Evolutionary conservation across 495 filamentous ascomycete species (phyloP), one percentile per base, ranked within the genome.

Genomic region (Darksidea phi): DNA sequence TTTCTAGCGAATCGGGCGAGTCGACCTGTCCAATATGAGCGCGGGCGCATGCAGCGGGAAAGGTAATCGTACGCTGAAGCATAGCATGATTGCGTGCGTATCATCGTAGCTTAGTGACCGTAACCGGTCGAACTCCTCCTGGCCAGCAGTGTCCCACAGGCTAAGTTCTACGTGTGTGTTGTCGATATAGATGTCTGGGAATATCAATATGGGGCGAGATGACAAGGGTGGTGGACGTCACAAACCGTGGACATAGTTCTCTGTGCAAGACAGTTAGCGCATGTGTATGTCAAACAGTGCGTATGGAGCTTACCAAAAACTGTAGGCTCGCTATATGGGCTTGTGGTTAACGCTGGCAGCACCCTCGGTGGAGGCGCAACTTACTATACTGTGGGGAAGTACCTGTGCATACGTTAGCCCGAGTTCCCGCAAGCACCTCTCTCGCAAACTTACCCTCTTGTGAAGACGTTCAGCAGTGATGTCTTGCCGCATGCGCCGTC

Each of bases 401-500:
- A 97, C 68, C 90, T 95, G 70, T 52, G 59, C 69, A 57, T 20
- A 13, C 18, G 47, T 59, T 59, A 50, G 57, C 47, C 13, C 0
- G 55, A 34, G 37, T 6, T 42, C 13, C 6, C 17, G 20, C 24
- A 26, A 57, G 3, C 36, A n/a, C 10, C n/a, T 20, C 5, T 13
- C 18, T 6, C 42, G n/a, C 17, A 15, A 48, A 76, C 82, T 66
- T 78, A 95, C 88, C 94, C 94, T 88, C 94, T 87, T 54, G 94
- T 98, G 76, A 98, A 98, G 64, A 98, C 94, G 74, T 98, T 98
- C 74, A 98, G 75, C 62, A 97, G 79, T 46, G 92, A 97, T 52
- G 94, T 98, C 80, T 98, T 98, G 70, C 94, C 94, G 74, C 90
- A 96, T 64, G 94, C 94, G 80, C 94, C 94, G 75, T 98, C 94